These are phyloP conservation scores for button mushroom (Agaricus bisporus) DNA, from an alignment of 768 basidiomycete genomes.

Conservation along the genomic window DNA sequence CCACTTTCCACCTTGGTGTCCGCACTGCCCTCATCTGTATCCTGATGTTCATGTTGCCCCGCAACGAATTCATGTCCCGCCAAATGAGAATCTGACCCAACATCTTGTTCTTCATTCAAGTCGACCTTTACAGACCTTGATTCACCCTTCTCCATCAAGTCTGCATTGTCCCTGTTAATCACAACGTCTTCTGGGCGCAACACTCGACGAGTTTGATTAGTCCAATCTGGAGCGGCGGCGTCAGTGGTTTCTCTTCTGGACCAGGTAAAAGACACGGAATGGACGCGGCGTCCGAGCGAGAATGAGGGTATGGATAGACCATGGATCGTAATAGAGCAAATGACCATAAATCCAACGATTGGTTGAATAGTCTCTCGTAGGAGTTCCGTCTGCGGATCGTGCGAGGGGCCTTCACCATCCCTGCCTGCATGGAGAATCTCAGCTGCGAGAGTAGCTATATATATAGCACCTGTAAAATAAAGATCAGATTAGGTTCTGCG, in stretches of 20 bases:
- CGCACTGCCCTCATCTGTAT: conserved; percentile 8
- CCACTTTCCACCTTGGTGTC: conserved; percentile 10
- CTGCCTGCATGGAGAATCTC: conserved; percentile 42
- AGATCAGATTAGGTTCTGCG: not conserved
- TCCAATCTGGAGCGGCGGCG: conserved; percentile 65
- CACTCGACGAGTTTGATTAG: conserved; percentile 68
- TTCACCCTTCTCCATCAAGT: conserved; percentile 22
- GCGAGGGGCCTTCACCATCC: conserved; percentile 32
- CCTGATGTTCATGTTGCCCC: not conserved
- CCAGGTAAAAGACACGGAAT: conserved; percentile 85
- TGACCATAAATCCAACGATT: conserved; percentile 91
- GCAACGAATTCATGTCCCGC: too few relatives aligned
- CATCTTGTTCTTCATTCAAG: not conserved
- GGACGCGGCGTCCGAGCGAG: conserved; percentile 88
- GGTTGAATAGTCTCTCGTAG: conserved; percentile 81
- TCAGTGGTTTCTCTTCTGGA: conserved; percentile 57
- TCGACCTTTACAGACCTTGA: not conserved
- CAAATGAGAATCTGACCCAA: not conserved
- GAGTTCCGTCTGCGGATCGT: conserved; percentile 46
- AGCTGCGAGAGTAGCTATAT: conserved; percentile 82
- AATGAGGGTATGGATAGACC: conserved; percentile 94
- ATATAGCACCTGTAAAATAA: conserved; percentile 64
- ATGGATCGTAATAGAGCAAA: conserved; percentile 82
- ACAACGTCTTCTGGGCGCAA: conserved; percentile 70
- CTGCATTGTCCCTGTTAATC: conserved; percentile 70